Percentiles rank a stretch among this genome's conserved stretches.
These are phyloP conservation scores for Cudoniella acicularis DNA, from an alignment of 495 filamentous ascomycete species.

Conservation along the genomic window DNA sequence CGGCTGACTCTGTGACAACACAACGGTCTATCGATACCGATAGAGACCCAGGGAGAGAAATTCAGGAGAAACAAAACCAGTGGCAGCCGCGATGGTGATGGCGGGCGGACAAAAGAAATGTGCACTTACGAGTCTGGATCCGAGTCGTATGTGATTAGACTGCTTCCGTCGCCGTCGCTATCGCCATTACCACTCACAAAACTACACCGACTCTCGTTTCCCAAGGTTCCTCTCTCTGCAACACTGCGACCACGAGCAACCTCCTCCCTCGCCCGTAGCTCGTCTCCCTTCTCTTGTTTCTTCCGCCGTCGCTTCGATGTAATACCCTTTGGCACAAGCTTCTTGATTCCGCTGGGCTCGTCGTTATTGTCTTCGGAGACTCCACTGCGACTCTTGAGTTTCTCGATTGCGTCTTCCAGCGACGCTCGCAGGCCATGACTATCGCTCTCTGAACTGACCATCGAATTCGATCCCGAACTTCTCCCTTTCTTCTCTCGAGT, in stretches of 20 bases:
- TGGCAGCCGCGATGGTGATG: too few species aligned
- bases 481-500: slow-evolving; percentile 26
- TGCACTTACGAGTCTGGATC: slow-evolving; percentile 66
- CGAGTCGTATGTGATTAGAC: slow-evolving; percentile 56
- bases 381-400: slow-evolving; percentile 12
- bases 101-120: not conserved
- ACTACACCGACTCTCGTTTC: slow-evolving; percentile 20
- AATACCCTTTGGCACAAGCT: slow-evolving; percentile 45
- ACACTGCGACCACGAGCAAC: slow-evolving; percentile 33
- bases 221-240: slow-evolving; percentile 30
- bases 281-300: slow-evolving; percentile 30
- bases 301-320: slow-evolving; percentile 40
- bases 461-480: slow-evolving; percentile 26
- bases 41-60: too few species aligned
- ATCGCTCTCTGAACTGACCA: slow-evolving; percentile 27
- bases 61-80: too few species aligned
- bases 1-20: too few species aligned
- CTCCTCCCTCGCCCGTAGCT: slow-evolving; percentile 17
- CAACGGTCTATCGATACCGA: too few species aligned
- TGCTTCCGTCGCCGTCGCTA: slow-evolving; percentile 37
- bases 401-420: slow-evolving; percentile 35
- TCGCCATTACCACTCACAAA: slow-evolving; percentile 23
- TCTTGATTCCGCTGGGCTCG: slow-evolving; percentile 39
- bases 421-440: slow-evolving; percentile 24
- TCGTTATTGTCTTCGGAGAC: slow-evolving; percentile 26